phyloP scores from a whole-genome alignment of 2,329 filamentous ascomycete species.

The Talaromyces pinophilus region DNA sequence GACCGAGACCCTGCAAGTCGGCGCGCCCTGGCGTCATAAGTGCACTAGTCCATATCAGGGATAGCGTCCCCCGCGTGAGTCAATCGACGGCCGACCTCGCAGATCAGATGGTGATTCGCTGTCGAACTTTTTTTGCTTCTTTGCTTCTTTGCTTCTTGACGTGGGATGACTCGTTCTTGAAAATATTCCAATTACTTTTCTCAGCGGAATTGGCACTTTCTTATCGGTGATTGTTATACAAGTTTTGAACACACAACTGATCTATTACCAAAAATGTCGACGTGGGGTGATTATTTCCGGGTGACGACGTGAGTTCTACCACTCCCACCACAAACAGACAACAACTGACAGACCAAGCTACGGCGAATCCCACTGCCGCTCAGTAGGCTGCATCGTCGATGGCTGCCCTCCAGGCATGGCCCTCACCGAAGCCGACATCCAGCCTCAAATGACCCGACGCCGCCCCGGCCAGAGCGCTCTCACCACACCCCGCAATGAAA shows the following conservation, averaged over 20 bases:
- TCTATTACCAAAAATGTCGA: slow-evolving; percentile 64
- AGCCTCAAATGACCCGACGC: slow-evolving; percentile 89
- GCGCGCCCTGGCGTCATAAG: neutral
- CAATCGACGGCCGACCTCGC: slow-evolving; percentile 10
- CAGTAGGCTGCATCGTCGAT: slow-evolving; percentile 93
- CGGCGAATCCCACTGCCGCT: slow-evolving; percentile 87
- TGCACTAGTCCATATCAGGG: neutral
- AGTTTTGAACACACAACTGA: neutral
- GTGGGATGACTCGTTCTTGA: neutral
- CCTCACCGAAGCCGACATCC: slow-evolving; percentile 83
- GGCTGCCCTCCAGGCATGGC: slow-evolving; percentile 85
- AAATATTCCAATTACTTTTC: no score
- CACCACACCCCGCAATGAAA: slow-evolving; percentile 90
- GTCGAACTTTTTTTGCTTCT: neutral
- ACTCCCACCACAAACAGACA: neutral
- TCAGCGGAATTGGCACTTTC: neutral
- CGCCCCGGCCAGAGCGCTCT: slow-evolving; percentile 86
- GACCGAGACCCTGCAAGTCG: neutral
- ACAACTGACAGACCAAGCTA: slow-evolving; percentile 52
- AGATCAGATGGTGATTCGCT: slow-evolving; percentile 7
- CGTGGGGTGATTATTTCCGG: slow-evolving; percentile 78
- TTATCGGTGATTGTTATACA: neutral
- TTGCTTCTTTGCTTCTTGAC: neutral
- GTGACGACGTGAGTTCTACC: slow-evolving; percentile 70
- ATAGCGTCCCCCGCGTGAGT: neutral